phyloP scores from a whole-genome alignment of 805 yeast species.

The Kodamaea laetipori region DNA sequence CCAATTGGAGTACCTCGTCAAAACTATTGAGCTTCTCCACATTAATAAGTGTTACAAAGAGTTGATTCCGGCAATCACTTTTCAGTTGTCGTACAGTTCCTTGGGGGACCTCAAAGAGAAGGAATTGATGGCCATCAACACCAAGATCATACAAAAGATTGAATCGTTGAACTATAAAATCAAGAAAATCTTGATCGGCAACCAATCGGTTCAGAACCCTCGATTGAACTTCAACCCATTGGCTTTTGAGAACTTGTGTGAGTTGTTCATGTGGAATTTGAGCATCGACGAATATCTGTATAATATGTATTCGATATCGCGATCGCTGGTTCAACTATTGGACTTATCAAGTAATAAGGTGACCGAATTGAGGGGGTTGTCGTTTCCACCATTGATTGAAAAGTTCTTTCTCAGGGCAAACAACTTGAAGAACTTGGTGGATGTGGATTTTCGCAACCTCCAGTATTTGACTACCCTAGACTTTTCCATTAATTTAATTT shows the following conservation, averaged over 20 bases:
- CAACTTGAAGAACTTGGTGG: slow-evolving; percentile 15
- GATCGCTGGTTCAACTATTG: slow-evolving; percentile 12
- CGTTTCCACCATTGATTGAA: slow-evolving; percentile 17
- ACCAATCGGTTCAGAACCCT: slow-evolving; percentile 8
- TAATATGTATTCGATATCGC: slow-evolving; percentile 2
- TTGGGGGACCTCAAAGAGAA: slow-evolving; percentile 3
- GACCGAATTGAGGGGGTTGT: slow-evolving; percentile 15
- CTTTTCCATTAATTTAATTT: slow-evolving; percentile 17
- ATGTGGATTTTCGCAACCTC: slow-evolving; percentile 14
- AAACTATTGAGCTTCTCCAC: slow-evolving; percentile 18
- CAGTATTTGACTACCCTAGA: slow-evolving; percentile 16
- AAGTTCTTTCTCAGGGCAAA: slow-evolving; percentile 19
- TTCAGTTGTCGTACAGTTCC: slow-evolving; percentile 16
- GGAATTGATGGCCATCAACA: slow-evolving; percentile 8
- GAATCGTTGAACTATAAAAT: slow-evolving; percentile 16
- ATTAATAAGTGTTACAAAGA: slow-evolving; percentile 19
- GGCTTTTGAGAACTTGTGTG: slow-evolving; percentile 12
- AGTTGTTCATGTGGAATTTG: slow-evolving; percentile 19
- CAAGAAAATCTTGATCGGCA: slow-evolving; percentile 15
- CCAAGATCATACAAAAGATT: slow-evolving; percentile 14
- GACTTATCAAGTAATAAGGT: slow-evolving; percentile 22
- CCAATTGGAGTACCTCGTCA: slow-evolving; percentile 17
- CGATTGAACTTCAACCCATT: slow-evolving; percentile 10
- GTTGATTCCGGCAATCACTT: slow-evolving; percentile 12
- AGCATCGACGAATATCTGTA: slow-evolving; percentile 14